Evolutionary conservation across 1,284 basidiomycete species (phyloP).

Genomic region (Rhodotorula sp.): DNA sequence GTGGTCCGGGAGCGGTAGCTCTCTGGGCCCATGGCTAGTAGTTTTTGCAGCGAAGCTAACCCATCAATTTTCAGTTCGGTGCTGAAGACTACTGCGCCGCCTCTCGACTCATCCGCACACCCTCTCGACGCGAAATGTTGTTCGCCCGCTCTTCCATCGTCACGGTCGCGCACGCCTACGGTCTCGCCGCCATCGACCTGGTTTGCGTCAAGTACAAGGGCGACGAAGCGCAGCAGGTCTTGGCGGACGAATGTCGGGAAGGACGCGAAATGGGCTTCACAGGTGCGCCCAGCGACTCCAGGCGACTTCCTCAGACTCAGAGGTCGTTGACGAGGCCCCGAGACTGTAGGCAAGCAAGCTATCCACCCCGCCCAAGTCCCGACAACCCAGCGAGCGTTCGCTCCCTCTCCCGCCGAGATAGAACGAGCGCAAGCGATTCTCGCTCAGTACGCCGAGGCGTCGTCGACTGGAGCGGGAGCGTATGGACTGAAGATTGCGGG

Average conservation of each 20-base stretch:
- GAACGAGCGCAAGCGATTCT: constrained; percentile 71
- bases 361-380: constrained; percentile 87
- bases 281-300: neutral
- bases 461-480: constrained; percentile 57
- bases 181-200: constrained; percentile 84
- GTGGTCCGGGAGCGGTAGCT: too few species aligned
- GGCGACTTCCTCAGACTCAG: too few species aligned
- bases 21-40: neutral
- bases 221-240: neutral
- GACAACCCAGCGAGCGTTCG: constrained; percentile 73
- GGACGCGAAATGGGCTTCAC: constrained; percentile 70
- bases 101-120: constrained; percentile 77
- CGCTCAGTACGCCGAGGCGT: constrained; percentile 54
- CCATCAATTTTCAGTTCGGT: constrained; percentile 62
- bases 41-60: neutral
- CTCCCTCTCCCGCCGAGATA: constrained; percentile 73
- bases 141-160: constrained; percentile 83
- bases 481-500: constrained; percentile 60
- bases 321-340: too few species aligned
- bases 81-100: constrained; percentile 86
- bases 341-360: constrained; percentile 64
- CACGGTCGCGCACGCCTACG: constrained; percentile 78
- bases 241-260: constrained; percentile 23
- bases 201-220: constrained; percentile 47
- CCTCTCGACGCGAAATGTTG: constrained; percentile 69